Evolutionary conservation across 2,329 filamentous ascomycete genomes (phyloP).

Genomic region (Truncatella angustata): DNA sequence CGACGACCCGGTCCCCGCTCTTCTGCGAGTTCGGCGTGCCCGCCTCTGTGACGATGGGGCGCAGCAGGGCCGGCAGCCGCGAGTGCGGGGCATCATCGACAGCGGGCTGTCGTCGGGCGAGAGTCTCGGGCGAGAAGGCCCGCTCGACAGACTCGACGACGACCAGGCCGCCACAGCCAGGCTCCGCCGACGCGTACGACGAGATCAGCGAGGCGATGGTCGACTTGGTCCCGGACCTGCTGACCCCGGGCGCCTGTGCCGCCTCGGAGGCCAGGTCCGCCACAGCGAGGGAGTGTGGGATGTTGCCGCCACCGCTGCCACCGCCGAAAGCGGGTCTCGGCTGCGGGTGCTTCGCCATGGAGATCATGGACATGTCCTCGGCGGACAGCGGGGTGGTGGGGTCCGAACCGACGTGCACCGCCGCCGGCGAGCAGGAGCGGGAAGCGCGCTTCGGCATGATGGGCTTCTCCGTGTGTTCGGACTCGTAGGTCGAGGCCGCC

Average conservation of each 20-base stretch:
- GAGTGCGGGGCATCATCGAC: slow-evolving; percentile 1
- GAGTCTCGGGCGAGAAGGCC: background rate
- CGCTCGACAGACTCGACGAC: background rate
- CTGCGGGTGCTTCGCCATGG: background rate
- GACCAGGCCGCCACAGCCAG: background rate
- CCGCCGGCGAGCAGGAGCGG: background rate
- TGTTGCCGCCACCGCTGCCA: background rate
- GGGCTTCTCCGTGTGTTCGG: background rate
- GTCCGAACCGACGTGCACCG: background rate
- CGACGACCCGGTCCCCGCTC: slow-evolving; percentile 1
- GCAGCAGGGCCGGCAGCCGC: background rate
- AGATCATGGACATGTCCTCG: background rate
- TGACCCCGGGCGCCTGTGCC: background rate
- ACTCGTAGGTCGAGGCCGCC: background rate
- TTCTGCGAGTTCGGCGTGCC: slow-evolving; percentile 10
- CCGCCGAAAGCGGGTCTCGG: no score
- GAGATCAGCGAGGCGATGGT: slow-evolving; percentile 2
- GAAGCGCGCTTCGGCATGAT: background rate
- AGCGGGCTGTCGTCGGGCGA: background rate
- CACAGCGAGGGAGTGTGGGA: slow-evolving; percentile 1
- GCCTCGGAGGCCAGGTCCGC: slow-evolving; percentile 1
- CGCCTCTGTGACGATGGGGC: slow-evolving; percentile 1
- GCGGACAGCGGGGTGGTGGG: background rate
- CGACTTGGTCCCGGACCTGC: background rate
- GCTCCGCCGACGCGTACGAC: background rate